Percentiles rank a stretch among this genome's conserved stretches.
These are phyloP conservation scores for Chlamydomonas reinhardtii DNA, from an alignment of 163 green algal species.

Conservation along the genomic window DNA sequence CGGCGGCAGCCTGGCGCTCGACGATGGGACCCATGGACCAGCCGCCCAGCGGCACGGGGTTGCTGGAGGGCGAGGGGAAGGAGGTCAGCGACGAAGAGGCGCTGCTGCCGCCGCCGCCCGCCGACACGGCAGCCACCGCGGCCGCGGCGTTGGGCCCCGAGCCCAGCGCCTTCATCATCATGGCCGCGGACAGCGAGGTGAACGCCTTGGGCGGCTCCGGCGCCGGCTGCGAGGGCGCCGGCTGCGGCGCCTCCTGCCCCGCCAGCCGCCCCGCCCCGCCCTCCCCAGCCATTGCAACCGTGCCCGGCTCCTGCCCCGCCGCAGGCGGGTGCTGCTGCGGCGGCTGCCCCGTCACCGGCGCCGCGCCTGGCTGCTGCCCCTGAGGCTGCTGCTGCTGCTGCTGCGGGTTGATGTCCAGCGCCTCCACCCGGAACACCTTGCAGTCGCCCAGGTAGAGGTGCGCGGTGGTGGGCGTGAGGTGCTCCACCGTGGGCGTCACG, in stretches of 20 bases:
- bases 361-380: neutral
- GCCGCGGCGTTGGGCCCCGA: slow-evolving; percentile 42
- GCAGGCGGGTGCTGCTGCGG: neutral
- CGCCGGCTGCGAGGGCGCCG: neutral
- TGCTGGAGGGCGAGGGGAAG: no score
- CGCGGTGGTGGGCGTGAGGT: slow-evolving; percentile 60
- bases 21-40: no score
- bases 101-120: neutral
- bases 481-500: slow-evolving; percentile 68
- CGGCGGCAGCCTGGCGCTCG: no score
- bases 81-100: no score
- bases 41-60: no score
- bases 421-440: slow-evolving; percentile 79
- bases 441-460: slow-evolving; percentile 72
- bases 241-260: neutral
- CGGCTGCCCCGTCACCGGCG: neutral
- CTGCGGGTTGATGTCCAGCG: slow-evolving; percentile 12
- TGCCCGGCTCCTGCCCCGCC: no score
- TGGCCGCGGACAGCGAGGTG: slow-evolving; percentile 32
- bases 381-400: neutral
- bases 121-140: slow-evolving; percentile 20
- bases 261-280: no score
- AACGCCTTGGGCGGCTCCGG: neutral
- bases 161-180: slow-evolving; percentile 45
- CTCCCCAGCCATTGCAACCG: no score